Conservation (phyloP, 1,139 yeast genomes). For the Yamadazyma diospyri region DNA sequence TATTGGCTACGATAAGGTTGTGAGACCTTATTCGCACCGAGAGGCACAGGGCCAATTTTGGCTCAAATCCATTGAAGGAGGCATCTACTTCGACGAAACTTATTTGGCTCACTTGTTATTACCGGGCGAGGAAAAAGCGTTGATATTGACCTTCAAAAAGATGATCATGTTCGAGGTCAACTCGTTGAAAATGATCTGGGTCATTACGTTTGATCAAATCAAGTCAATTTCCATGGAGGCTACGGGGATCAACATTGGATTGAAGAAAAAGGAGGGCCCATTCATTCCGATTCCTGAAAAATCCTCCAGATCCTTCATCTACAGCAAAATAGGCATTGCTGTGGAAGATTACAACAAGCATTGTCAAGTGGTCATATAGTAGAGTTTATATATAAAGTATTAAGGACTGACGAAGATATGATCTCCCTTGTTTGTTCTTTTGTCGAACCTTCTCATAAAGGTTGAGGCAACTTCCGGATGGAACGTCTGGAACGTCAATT, state of each 20-base stretch:
- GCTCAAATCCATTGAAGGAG: constrained; percentile 82
- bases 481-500: constrained; percentile 54
- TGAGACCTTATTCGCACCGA: constrained; percentile 71
- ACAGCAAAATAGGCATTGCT: constrained; percentile 73
- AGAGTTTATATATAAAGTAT: constrained; percentile 1
- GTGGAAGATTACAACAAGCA: constrained; percentile 75
- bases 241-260: constrained; percentile 70
- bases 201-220: constrained; percentile 56
- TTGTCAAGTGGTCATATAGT: constrained; percentile 37
- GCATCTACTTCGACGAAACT: constrained; percentile 63
- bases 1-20: constrained; percentile 64
- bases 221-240: constrained; percentile 71
- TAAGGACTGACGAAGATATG: constrained; percentile 7
- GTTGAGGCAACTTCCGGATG: constrained; percentile 39
- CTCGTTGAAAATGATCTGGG: constrained; percentile 61
- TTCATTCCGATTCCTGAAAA: constrained; percentile 80
- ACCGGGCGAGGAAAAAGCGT: constrained; percentile 76
- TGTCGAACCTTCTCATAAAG: constrained; percentile 40
- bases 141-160: constrained; percentile 69
- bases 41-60: constrained; percentile 95
- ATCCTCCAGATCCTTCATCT: constrained; percentile 61
- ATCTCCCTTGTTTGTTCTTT: constrained; percentile 37
- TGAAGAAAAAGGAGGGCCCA: constrained; percentile 59
- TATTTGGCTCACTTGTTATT: constrained; percentile 84
- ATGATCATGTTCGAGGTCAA: constrained; percentile 71